Evolutionary conservation across 305 asterid genomes (phyloP).

Genomic region (Fraxinus latifolia): DNA sequence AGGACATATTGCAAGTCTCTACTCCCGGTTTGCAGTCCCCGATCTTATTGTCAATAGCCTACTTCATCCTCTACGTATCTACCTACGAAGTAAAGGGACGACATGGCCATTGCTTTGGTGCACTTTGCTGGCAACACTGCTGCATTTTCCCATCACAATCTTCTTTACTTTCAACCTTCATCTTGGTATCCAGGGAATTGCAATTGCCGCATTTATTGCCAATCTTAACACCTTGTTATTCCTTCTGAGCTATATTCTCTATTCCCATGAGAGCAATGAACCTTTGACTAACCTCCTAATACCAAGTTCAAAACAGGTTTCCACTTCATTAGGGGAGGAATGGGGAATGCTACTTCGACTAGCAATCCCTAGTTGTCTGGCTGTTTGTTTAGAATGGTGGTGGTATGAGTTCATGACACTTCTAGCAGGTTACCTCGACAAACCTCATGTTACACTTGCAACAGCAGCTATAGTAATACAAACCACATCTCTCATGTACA

Average conservation of each 20-base stretch:
- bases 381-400: constrained; percentile 91
- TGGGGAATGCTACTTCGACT: constrained; percentile 63
- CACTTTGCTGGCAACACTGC: constrained; percentile 50
- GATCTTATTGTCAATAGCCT: constrained; percentile 74
- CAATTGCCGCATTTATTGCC: constrained; percentile 55
- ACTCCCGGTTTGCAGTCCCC: constrained; percentile 63
- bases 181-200: constrained; percentile 68
- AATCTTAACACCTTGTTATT: constrained; percentile 56
- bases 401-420: constrained; percentile 91
- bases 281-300: constrained; percentile 35
- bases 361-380: constrained; percentile 66
- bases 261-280: constrained; percentile 27
- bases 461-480: constrained; percentile 85
- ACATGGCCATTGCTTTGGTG: constrained; percentile 86
- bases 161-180: constrained; percentile 60
- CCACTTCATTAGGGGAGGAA: constrained; percentile 46
- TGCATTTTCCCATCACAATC: constrained; percentile 66
- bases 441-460: constrained; percentile 74
- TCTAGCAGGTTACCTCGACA: constrained; percentile 72
- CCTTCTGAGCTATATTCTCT: constrained; percentile 45
- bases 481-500: constrained; percentile 87
- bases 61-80: constrained; percentile 76
- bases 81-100: constrained; percentile 68
- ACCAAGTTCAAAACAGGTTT: constrained; percentile 29
- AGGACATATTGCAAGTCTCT: constrained; percentile 61